These are phyloP conservation scores for Diaporthe citri DNA, from an alignment of 2,329 filamentous ascomycete genomes.

Conservation along the genomic window DNA sequence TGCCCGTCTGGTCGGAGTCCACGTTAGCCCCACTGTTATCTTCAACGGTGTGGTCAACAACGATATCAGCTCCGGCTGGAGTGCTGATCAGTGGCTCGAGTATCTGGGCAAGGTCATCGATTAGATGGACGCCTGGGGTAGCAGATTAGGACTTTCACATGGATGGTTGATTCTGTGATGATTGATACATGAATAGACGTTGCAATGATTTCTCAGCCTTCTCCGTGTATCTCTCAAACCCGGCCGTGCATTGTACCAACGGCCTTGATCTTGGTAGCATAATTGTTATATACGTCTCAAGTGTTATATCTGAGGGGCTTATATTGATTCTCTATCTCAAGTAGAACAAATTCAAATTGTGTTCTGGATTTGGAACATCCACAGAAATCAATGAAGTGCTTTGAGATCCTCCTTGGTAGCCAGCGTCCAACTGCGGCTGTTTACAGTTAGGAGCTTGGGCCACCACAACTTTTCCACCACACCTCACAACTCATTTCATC, in stretches of 20 bases:
- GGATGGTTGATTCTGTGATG: neutral
- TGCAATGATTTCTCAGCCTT: neutral
- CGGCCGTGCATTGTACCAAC: neutral
- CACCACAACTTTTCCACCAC: constrained; percentile 23
- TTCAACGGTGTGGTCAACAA: constrained; percentile 88
- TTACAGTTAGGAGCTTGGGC: constrained; percentile 23
- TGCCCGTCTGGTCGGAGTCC: constrained; percentile 82
- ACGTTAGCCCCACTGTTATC: constrained; percentile 91
- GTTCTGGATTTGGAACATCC: too few species aligned
- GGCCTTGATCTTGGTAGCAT: too few species aligned
- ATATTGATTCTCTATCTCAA: neutral
- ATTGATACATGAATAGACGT: neutral
- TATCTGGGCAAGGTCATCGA: constrained; percentile 75
- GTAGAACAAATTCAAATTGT: neutral
- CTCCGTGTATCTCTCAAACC: too few species aligned
- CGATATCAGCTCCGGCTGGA: constrained; percentile 84
- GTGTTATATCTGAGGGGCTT: too few species aligned
- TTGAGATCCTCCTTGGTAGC: neutral
- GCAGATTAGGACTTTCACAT: neutral
- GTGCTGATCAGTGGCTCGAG: constrained; percentile 84
- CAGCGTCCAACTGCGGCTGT: too few species aligned
- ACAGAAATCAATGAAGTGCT: neutral
- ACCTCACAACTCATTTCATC: neutral
- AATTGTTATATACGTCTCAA: neutral
- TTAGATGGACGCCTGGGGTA: constrained; percentile 43